Percentiles rank a stretch among this genome's conserved stretches.
phyloP scores from a whole-genome alignment of 768 basidiomycete genomes.

The Boletellus sp. region DNA sequence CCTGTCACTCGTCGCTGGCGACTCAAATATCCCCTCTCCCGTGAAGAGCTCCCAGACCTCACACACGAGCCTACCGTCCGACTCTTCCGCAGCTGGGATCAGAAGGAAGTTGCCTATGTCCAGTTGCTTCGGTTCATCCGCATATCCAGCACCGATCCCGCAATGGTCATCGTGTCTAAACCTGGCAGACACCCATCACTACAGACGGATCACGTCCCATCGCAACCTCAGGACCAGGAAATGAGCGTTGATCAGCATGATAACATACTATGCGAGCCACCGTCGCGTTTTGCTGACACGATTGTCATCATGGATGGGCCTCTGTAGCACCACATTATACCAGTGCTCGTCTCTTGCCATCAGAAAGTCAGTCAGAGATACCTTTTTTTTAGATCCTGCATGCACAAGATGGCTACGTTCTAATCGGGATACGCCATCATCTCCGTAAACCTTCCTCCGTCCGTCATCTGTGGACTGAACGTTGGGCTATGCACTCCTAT shows the following conservation, averaged over 20 bases:
- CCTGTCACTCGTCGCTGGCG: neutral
- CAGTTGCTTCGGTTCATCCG: slow-evolving; percentile 73
- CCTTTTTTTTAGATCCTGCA: slow-evolving; percentile 14
- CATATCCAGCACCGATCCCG: slow-evolving; percentile 57
- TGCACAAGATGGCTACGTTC: slow-evolving; percentile 5
- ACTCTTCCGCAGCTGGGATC: slow-evolving; percentile 76
- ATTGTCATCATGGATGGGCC: slow-evolving; percentile 37
- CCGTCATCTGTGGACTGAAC: slow-evolving; percentile 30
- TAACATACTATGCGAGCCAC: slow-evolving; percentile 26
- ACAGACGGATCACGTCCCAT: slow-evolving; percentile 2
- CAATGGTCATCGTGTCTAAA: slow-evolving; percentile 48
- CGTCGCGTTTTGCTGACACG: slow-evolving; percentile 36
- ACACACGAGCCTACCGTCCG: slow-evolving; percentile 67
- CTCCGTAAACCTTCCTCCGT: slow-evolving; percentile 27
- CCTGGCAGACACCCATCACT: slow-evolving; percentile 55
- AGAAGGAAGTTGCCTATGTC: slow-evolving; percentile 66
- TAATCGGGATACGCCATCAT: slow-evolving; percentile 34
- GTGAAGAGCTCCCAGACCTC: slow-evolving; percentile 71
- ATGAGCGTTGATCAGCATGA: slow-evolving; percentile 31
- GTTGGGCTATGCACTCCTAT: slow-evolving; percentile 15
- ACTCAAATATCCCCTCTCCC: slow-evolving; percentile 6
- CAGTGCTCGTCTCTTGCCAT: neutral
- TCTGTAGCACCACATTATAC: slow-evolving; percentile 9
- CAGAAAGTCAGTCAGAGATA: slow-evolving; percentile 5
- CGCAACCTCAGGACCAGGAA: slow-evolving; percentile 16